Evolutionary conservation across 495 filamentous ascomycete genomes (phyloP), one percentile per base, ranked within the genome.

Genomic region (Halenospora varia): DNA sequence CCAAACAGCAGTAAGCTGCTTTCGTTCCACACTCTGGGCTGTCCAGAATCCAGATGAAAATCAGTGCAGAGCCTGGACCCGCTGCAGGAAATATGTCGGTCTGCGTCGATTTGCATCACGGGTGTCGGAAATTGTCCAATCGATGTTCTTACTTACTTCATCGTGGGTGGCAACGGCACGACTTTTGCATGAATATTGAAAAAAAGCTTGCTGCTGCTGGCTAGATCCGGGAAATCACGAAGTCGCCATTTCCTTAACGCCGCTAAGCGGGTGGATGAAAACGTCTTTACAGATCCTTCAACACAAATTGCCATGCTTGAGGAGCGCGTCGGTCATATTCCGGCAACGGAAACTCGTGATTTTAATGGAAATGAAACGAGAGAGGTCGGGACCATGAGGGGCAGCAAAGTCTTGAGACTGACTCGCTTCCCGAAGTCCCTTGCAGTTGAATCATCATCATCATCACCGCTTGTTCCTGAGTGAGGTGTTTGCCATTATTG

Each of bases 131-230:
- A 15, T 18, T 24, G 35, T 50, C 57, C 57, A 60, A 60, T 60
- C 2, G 46, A 41, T 15, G 10, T 18, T 11, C 10, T 25, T 44
- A 18, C 13, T 40, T 1, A 2, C 24, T 17, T 22, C 29, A 47
- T 39, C 53, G 57, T 35, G 39, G 46, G 51, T 26, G n/a, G 50
- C 60, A 44, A 22, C 40, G 51, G 44, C 50, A 51, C 39, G 29
- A 45, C 19, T 18, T 41, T 24, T 55, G 60, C 60, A 62, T 58
- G 51, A 62, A 62, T 62, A 55, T 62, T 52, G 51, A 55, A 20
- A 53, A 22, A 23, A 26, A 44, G n/a, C 55, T 54, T 59, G 55
- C 48, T 55, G 57, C 51, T 44, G 20, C 25, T 55, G 53, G 23
- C 47, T 61, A 61, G 52, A 39, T 15, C 55, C 35, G 39, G 45